Base-by-base conservation (phyloP, 2,329 filamentous ascomycete species). In the Claviceps pazoutovae region DNA sequence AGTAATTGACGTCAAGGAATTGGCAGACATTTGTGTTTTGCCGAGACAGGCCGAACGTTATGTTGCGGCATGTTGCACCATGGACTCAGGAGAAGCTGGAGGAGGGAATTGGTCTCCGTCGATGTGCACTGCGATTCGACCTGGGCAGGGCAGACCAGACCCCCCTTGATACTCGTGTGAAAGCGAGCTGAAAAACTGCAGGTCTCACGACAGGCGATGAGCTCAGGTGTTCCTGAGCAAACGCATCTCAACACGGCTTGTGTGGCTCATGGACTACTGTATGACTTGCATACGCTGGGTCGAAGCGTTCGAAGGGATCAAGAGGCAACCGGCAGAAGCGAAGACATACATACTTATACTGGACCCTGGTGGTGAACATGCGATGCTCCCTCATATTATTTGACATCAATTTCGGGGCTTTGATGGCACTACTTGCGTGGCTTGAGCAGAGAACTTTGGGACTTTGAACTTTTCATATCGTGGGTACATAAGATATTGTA, bases 361-460 rank as follows among this genome's bases (percentile, higher is more conserved):
- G 19, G 19, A 19, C 19, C 19, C 19, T 19, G 26, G 34, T 16
- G 30, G 30, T 39, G n/a, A 42, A 48, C 2, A 44, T 13, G 2
- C 9, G 17, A n/a, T 60, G 62, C 69, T 70, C 64, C 67, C 68
- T 69, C 69, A 71, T 68, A 64, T 52, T 51, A 54, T 19, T 43
- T 43, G 11, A 13, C 13, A 5, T 21, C 3, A 21, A n/a, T 21
- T 34, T 34, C 37, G 21, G 38, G 45, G 42, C 50, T 57, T 51
- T 49, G 49, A 56, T 73, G 70, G 69, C 71, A 69, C 55, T 52
- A 59, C 54, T 57, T 57, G 56, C 62, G 62, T 64, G 61, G 64
- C 64, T 64, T 62, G 56, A 56, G 55, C 56, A 16, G n/a, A 39
- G 36, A 46, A 42, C 19, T 41, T 48, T 34, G 54, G 54, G 55